Evolutionary conservation across 257 asterid genomes (phyloP), one percentile per base, ranked within the genome.

Genomic region (Ilex aquifolium): DNA sequence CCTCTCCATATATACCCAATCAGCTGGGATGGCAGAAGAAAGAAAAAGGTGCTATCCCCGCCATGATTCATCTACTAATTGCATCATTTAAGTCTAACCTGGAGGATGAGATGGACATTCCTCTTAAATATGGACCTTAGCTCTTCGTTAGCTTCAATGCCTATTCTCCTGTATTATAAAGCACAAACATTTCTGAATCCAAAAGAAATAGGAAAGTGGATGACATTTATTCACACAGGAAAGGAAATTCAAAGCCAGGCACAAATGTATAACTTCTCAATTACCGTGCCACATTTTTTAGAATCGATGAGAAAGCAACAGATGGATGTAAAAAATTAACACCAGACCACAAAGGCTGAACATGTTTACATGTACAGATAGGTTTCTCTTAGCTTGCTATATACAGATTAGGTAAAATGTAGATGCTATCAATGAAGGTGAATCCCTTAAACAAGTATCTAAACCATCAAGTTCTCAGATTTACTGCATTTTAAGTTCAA

Each of bases 131-230:
- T 89, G 57, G 81, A 65, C 62, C 96, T 73, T 54, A 92, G 83
- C 85, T 92, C 99, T 69, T 89, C 97, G 17, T 89, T 92, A 36
- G 99, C 97, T 80, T 92, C 99, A 0, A 89, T 53, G 4, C 99
- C 99, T 21, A 92, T 89, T 72, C 93, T 82, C 86, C 99, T 92
- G 87, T 81, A 64, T 11, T n/a, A 62, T 30, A 31, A 2, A 6
- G 15, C 29, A 52, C 13, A 30, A 58, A 46, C 63, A 56, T 29
- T 42, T 60, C 40, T 0, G 30, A 53, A n/a, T 21, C 4, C 7
- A 53, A 53, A 15, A 53, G 27, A 50, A 6, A 53, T 21, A 53
- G 15, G 27, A 15, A 53, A 49, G 9, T 54, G 27, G 60, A 32
- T 56, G 12, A 40, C 50, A 9, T 8, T 7, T 3, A 56, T 44